Conservation (phyloP, 305 asterid species). For the Fraxinus angustifolia region DNA sequence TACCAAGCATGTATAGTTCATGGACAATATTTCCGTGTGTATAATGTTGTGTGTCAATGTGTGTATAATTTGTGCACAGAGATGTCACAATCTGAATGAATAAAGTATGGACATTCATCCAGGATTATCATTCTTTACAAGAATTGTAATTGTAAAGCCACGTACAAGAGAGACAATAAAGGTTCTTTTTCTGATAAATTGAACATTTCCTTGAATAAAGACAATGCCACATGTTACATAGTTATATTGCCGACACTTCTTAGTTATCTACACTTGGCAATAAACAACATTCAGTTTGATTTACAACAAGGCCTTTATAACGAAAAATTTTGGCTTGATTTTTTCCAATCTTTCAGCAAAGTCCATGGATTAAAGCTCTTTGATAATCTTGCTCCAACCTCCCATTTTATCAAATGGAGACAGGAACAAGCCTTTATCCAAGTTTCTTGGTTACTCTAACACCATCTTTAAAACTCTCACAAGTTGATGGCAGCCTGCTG, state of each 20-base stretch:
- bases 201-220: neutral
- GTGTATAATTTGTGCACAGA: conserved; percentile 3
- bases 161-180: neutral
- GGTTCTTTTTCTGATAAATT: neutral
- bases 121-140: neutral
- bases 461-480: neutral
- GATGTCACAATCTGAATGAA: conserved; percentile 5
- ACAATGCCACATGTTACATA: neutral
- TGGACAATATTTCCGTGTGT: neutral
- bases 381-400: neutral
- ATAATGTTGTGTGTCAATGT: neutral
- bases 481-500: neutral
- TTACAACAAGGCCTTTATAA: neutral
- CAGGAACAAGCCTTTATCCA: neutral
- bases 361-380: neutral
- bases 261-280: neutral
- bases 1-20: neutral
- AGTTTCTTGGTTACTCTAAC: neutral
- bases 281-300: no score
- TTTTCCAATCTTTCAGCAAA: neutral
- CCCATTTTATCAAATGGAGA: neutral
- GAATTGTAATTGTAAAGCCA: neutral
- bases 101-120: neutral
- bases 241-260: neutral
- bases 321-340: neutral